phyloP scores from a whole-genome alignment of 192 early-diverging fungal species.

The Coemansia brasiliensis region DNA sequence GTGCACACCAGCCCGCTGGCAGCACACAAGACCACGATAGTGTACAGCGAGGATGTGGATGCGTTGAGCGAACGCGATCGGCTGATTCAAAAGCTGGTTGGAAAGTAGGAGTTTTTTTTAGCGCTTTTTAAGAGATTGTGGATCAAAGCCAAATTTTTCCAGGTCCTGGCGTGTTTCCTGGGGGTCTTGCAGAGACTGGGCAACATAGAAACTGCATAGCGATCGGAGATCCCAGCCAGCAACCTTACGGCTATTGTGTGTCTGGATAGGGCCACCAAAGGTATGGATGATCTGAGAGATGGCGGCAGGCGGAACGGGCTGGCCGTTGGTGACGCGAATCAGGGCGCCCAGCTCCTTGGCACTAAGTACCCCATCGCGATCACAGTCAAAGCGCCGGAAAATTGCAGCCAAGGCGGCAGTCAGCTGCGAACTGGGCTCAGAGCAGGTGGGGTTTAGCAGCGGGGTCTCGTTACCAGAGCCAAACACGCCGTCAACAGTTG shows the following conservation, averaged over 20 bases:
- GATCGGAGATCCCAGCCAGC: slow-evolving; percentile 32
- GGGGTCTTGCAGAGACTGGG: slow-evolving; percentile 50
- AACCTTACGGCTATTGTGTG: slow-evolving; percentile 24
- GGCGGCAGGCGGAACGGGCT: slow-evolving; percentile 19
- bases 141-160: slow-evolving; percentile 48
- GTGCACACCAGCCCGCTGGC: slow-evolving; percentile 9
- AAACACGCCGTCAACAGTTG: slow-evolving; percentile 27
- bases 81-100: slow-evolving; percentile 30
- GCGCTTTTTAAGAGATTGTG: slow-evolving; percentile 18
- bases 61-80: slow-evolving; percentile 40
- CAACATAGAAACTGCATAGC: slow-evolving; percentile 42
- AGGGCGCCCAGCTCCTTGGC: slow-evolving; percentile 33
- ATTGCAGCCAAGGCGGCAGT: slow-evolving; percentile 33
- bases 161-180: slow-evolving; percentile 49
- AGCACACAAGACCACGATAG: slow-evolving; percentile 27
- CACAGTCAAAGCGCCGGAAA: slow-evolving; percentile 45
- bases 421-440: slow-evolving; percentile 41
- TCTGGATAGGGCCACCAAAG: slow-evolving; percentile 38
- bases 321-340: slow-evolving; percentile 41
- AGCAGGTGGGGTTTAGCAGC: slow-evolving; percentile 29
- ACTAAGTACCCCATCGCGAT: slow-evolving; percentile 50
- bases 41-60: slow-evolving; percentile 46
- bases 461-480: slow-evolving; percentile 33
- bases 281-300: slow-evolving; percentile 36
- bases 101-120: slow-evolving; percentile 1